phyloP scores from a whole-genome alignment of 2,329 filamentous ascomycete genomes.

The Fusarium algeriense region DNA sequence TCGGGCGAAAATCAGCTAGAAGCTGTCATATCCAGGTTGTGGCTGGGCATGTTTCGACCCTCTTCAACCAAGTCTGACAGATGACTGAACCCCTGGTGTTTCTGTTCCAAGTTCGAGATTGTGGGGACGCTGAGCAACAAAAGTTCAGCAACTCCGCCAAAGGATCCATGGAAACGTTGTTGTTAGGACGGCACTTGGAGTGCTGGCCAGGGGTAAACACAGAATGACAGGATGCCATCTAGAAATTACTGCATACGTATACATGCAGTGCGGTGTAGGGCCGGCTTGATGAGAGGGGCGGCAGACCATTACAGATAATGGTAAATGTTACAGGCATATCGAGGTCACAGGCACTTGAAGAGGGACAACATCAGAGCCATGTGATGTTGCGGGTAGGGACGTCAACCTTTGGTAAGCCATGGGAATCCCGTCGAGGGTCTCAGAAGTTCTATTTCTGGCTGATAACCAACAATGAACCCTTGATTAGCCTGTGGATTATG shows the following conservation, averaged over 20 bases:
- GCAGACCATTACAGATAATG: slow-evolving; percentile 19
- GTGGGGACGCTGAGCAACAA: slow-evolving; percentile 32
- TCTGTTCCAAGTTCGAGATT: slow-evolving; percentile 28
- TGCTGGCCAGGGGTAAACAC: slow-evolving; percentile 25
- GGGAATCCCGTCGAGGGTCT: slow-evolving; percentile 25
- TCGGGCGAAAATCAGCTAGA: slow-evolving; percentile 7
- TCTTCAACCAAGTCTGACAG: slow-evolving; percentile 15
- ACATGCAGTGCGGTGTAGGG: slow-evolving; percentile 17
- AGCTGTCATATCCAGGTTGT: slow-evolving; percentile 3
- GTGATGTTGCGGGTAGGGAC: slow-evolving; percentile 13
- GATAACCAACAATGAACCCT: slow-evolving; percentile 13
- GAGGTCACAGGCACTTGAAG: slow-evolving; percentile 20
- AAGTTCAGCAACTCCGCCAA: slow-evolving; percentile 22
- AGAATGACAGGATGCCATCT: slow-evolving; percentile 18
- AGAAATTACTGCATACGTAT: slow-evolving; percentile 10
- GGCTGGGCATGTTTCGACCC: slow-evolving; percentile 26
- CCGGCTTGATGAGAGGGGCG: slow-evolving; percentile 18
- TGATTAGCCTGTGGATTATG: slow-evolving; percentile 4
- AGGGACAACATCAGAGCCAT: slow-evolving; percentile 3
- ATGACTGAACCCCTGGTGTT: slow-evolving; percentile 23
- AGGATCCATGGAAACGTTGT: slow-evolving; percentile 20
- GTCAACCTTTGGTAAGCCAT: slow-evolving; percentile 16
- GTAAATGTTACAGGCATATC: slow-evolving; percentile 11
- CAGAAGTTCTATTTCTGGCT: slow-evolving; percentile 40
- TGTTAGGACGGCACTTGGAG: slow-evolving; percentile 34